phyloP scores from a whole-genome alignment of 192 early-diverging fungal species.

The Coemansia sp. region DNA sequence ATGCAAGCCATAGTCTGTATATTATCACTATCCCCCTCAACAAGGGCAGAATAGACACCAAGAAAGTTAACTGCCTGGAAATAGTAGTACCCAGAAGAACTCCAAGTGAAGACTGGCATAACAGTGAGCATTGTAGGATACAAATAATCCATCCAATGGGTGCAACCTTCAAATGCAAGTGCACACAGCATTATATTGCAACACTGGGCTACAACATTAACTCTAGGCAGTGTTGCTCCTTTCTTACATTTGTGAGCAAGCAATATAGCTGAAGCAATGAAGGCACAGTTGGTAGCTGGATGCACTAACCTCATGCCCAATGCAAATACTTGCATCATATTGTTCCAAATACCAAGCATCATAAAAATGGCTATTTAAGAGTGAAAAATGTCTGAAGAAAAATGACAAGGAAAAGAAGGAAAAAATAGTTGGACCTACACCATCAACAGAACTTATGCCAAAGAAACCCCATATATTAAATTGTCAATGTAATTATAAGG shows the following conservation, averaged over 20 bases:
- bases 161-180: neutral
- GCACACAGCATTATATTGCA: neutral
- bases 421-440: too few species aligned
- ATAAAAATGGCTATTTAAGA: too few species aligned
- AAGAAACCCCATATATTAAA: too few species aligned
- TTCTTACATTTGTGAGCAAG: neutral
- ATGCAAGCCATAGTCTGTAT: neutral
- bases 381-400: too few species aligned
- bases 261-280: neutral
- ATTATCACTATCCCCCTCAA: neutral
- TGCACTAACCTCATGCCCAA: too few species aligned
- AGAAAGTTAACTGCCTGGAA: conserved; percentile 18
- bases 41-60: conserved; percentile 9
- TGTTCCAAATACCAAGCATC: too few species aligned
- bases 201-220: conserved; percentile 5
- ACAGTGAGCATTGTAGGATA: neutral
- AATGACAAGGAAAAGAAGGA: too few species aligned
- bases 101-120: conserved; percentile 4
- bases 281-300: neutral
- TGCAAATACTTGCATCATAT: too few species aligned
- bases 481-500: too few species aligned
- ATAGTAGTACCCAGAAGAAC: neutral
- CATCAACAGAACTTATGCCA: too few species aligned
- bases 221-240: neutral
- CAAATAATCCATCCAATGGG: neutral